These are phyloP conservation scores for Aspergillus homomorphus DNA, from an alignment of 495 filamentous ascomycete species.

Conservation along the genomic window DNA sequence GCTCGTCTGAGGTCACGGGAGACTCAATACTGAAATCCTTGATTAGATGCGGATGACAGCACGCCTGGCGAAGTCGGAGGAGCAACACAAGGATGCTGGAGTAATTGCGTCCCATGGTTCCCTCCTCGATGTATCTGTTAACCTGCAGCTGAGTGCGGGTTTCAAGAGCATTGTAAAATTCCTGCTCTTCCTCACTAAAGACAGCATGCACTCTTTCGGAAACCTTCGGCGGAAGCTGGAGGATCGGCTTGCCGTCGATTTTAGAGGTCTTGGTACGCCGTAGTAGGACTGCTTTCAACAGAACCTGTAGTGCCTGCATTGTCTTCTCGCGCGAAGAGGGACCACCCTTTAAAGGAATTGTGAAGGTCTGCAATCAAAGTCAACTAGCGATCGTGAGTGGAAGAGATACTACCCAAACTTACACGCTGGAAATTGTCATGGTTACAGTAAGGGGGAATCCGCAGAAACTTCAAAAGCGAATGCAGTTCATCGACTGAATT, in stretches of 20 bases:
- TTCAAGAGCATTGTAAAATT: slow-evolving; percentile 73
- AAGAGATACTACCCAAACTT: slow-evolving; percentile 18
- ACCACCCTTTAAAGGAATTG: slow-evolving; percentile 48
- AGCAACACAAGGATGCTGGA: slow-evolving; percentile 81
- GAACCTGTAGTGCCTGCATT: slow-evolving; percentile 70
- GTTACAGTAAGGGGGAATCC: slow-evolving; percentile 75
- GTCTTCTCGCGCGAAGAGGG: slow-evolving; percentile 39
- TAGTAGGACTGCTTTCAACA: slow-evolving; percentile 82
- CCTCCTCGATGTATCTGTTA: slow-evolving; percentile 72
- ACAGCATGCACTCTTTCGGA: slow-evolving; percentile 62
- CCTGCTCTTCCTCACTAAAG: slow-evolving; percentile 71
- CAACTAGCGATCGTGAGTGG: background rate
- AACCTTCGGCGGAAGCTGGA: slow-evolving; percentile 68
- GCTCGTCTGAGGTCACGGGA: slow-evolving; percentile 51
- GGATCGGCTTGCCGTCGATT: slow-evolving; percentile 83
- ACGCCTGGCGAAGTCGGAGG: slow-evolving; percentile 79
- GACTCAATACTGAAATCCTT: slow-evolving; percentile 61
- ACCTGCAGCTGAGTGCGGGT: slow-evolving; percentile 62
- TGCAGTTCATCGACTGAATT: slow-evolving; percentile 82
- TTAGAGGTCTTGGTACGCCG: slow-evolving; percentile 79
- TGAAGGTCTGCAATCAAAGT: slow-evolving; percentile 40
- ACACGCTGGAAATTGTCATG: slow-evolving; percentile 59
- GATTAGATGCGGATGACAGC: slow-evolving; percentile 91
- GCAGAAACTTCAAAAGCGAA: slow-evolving; percentile 76
- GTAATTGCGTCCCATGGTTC: slow-evolving; percentile 75